Evolutionary conservation across 2,329 filamentous ascomycete genomes (phyloP).

Genomic region (Exophiala sideris): DNA sequence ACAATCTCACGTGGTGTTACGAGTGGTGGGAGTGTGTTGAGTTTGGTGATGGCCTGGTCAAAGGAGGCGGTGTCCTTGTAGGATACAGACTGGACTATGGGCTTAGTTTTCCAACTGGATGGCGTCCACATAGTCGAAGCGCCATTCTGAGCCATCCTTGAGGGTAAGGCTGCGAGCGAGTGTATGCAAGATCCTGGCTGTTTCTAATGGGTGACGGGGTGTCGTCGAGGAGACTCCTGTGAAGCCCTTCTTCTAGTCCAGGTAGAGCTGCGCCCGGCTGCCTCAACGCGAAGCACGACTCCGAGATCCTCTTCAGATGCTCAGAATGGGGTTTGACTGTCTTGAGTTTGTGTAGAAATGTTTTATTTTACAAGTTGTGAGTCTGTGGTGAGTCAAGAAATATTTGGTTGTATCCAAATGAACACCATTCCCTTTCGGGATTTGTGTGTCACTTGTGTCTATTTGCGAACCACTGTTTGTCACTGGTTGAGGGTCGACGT

Average conservation of each 20-base stretch:
- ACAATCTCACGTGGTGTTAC: conserved; percentile 60
- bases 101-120: conserved; percentile 43
- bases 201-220: no score
- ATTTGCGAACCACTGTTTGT: neutral
- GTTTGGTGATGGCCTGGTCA: conserved; percentile 39
- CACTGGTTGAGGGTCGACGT: neutral
- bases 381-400: neutral
- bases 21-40: conserved; percentile 45
- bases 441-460: no score
- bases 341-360: no score
- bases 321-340: no score
- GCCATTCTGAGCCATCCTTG: conserved; percentile 30
- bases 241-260: no score
- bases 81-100: conserved; percentile 46
- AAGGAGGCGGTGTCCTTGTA: conserved; percentile 44
- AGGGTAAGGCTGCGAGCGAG: conserved; percentile 37
- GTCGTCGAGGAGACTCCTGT: neutral
- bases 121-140: conserved; percentile 20
- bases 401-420: neutral
- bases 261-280: no score
- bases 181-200: conserved; percentile 48
- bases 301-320: no score
- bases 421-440: neutral
- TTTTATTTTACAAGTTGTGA: neutral
- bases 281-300: no score